Conservation (phyloP, 2,329 filamentous ascomycete genomes). For the Penicillium sp. region DNA sequence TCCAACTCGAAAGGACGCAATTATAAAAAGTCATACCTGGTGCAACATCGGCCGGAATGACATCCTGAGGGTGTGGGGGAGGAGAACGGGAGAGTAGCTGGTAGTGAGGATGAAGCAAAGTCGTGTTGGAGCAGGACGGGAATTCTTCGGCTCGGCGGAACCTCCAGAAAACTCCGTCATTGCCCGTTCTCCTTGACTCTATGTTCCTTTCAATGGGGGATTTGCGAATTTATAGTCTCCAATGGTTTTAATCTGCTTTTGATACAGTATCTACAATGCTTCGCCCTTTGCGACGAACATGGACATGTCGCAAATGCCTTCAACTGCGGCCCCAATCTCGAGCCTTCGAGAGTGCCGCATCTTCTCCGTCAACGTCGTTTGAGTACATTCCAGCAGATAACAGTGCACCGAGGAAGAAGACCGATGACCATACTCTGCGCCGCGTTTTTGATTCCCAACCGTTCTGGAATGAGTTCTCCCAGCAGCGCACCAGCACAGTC, state of each 20-base stretch:
- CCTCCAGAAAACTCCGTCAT: constrained; percentile 30
- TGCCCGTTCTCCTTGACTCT: constrained; percentile 19
- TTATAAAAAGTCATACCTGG: constrained; percentile 28
- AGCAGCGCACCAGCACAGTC: constrained; percentile 42
- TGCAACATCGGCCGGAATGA: constrained; percentile 42
- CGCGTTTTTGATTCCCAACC: constrained; percentile 76
- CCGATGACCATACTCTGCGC: constrained; percentile 73
- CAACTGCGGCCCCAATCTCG: constrained; percentile 24
- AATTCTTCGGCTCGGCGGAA: constrained; percentile 29
- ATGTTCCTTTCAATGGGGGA: constrained; percentile 9
- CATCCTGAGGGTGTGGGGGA: constrained; percentile 30
- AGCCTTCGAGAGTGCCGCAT: constrained; percentile 32
- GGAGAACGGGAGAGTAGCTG: constrained; percentile 12
- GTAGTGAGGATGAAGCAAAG: constrained; percentile 25
- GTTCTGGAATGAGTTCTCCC: constrained; percentile 66
- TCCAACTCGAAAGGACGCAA: background rate
- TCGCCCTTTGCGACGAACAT: constrained; percentile 31
- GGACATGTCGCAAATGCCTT: constrained; percentile 42
- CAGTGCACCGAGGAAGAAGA: constrained; percentile 23
- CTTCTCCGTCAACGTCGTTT: constrained; percentile 23
- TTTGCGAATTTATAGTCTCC: background rate
- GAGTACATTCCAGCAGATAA: constrained; percentile 27
- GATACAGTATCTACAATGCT: constrained; percentile 14
- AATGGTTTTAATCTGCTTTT: constrained; percentile 2
- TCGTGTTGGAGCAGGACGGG: constrained; percentile 26